These are phyloP conservation scores for Ophiobolus disseminans DNA, from an alignment of 2,329 filamentous ascomycete species.

Conservation along the genomic window DNA sequence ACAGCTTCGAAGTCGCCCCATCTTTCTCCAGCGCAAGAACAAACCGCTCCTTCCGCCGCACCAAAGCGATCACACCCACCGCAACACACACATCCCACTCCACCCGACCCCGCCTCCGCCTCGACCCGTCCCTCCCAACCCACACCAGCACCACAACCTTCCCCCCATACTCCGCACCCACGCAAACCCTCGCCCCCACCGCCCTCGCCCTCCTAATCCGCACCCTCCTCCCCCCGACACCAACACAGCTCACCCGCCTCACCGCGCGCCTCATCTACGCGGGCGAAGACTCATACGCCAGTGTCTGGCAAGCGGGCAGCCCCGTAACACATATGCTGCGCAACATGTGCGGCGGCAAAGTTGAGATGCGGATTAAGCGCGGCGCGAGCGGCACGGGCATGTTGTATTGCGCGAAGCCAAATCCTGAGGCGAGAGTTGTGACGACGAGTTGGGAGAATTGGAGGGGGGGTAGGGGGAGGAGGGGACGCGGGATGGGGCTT, in stretches of 20 bases:
- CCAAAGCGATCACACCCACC: not conserved
- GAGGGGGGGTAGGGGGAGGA: constrained; percentile 11
- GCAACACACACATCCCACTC: constrained; percentile 2
- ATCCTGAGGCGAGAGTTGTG: constrained; percentile 24
- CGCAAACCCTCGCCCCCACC: constrained; percentile 23
- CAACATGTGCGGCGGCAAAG: constrained; percentile 47
- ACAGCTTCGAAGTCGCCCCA: constrained; percentile 16
- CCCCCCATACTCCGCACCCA: constrained; percentile 21
- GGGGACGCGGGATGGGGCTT: constrained; percentile 3
- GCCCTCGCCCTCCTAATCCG: constrained; percentile 45
- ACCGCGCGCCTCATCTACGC: constrained; percentile 52
- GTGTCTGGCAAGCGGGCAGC: constrained; percentile 49
- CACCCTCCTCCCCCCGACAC: constrained; percentile 36
- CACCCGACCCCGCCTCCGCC: constrained; percentile 25
- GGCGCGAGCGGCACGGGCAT: constrained; percentile 24
- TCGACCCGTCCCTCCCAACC: constrained; percentile 12
- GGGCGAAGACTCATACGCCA: constrained; percentile 45
- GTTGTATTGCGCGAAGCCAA: constrained; percentile 19
- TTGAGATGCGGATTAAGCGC: constrained; percentile 35
- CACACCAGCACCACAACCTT: constrained; percentile 9
- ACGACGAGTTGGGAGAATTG: constrained; percentile 37
- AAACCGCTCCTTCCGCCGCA: constrained; percentile 4
- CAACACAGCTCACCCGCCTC: constrained; percentile 34
- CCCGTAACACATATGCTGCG: constrained; percentile 47
- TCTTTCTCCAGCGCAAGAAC: constrained; percentile 13